Evolutionary conservation across 257 asterid genomes (phyloP).

Genomic region (Coffea canephora): DNA sequence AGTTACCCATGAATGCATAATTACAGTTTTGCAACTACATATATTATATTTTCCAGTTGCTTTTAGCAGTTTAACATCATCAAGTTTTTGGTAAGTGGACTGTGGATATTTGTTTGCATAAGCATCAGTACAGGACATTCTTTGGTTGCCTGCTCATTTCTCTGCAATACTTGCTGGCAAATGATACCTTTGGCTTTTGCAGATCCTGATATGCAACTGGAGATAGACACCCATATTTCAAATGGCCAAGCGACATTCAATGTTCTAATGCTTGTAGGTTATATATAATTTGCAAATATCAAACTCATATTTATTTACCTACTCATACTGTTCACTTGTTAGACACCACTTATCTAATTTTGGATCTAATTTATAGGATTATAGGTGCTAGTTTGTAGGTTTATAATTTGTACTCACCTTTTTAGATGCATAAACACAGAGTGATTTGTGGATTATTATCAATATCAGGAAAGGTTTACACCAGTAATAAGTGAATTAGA

Average conservation of each 20-base stretch:
- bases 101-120: constrained; percentile 1
- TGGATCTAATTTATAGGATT: constrained; percentile 2
- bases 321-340: neutral
- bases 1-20: neutral
- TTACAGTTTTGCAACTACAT: neutral
- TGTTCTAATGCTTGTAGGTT: constrained; percentile 73
- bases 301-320: neutral
- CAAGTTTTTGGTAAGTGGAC: constrained; percentile 9
- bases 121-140: neutral
- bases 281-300: constrained; percentile 4
- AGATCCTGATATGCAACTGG: constrained; percentile 90
- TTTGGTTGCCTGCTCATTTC: constrained; percentile 2
- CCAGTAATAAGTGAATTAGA: neutral
- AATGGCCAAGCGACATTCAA: constrained; percentile 69
- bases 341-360: neutral
- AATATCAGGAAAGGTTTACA: neutral
- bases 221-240: constrained; percentile 66
- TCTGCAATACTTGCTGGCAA: constrained; percentile 9
- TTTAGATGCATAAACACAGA: neutral
- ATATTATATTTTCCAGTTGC: neutral
- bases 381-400: neutral
- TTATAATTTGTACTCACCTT: neutral
- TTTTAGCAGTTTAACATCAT: neutral
- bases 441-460: neutral
- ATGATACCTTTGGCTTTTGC: constrained; percentile 38